Evolutionary conservation across 2,329 filamentous ascomycete species (phyloP).

Genomic region (Magnaporthales sp.): DNA sequence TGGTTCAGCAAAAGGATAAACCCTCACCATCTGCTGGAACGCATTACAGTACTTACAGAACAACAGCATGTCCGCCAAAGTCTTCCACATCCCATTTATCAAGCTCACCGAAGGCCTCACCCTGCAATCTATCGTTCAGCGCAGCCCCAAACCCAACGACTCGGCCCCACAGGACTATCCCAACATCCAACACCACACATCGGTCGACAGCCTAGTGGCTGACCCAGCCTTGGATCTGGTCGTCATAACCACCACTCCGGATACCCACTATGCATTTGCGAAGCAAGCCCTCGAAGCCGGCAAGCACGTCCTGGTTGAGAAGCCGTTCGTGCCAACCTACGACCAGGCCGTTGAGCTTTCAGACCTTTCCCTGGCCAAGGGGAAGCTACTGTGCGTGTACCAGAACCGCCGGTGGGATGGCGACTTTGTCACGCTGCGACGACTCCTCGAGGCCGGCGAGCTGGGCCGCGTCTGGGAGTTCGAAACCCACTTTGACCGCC

Average conservation of each 20-base stretch:
- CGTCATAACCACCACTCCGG: conserved; percentile 62
- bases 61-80: conserved; percentile 55
- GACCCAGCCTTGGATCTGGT: conserved; percentile 61
- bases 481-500: conserved; percentile 73
- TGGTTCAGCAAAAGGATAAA: not conserved
- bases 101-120: conserved; percentile 52
- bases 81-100: conserved; percentile 80
- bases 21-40: not conserved
- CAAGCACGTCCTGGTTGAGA: conserved; percentile 76
- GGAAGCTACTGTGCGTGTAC: conserved; percentile 56
- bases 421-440: conserved; percentile 63
- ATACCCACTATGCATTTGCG: conserved; percentile 59
- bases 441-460: conserved; percentile 48
- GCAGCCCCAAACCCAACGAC: conserved; percentile 53
- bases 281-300: conserved; percentile 57
- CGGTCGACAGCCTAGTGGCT: conserved; percentile 51
- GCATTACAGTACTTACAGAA: conserved; percentile 9
- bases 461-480: conserved; percentile 70
- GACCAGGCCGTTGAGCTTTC: conserved; percentile 59
- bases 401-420: conserved; percentile 72
- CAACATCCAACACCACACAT: conserved; percentile 52
- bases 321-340: conserved; percentile 69
- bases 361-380: conserved; percentile 39
- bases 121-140: conserved; percentile 69
- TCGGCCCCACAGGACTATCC: conserved; percentile 65